These are phyloP conservation scores for Eucalyptus sp. DNA, from an alignment of 345 rosid genomes.

Conservation along the genomic window DNA sequence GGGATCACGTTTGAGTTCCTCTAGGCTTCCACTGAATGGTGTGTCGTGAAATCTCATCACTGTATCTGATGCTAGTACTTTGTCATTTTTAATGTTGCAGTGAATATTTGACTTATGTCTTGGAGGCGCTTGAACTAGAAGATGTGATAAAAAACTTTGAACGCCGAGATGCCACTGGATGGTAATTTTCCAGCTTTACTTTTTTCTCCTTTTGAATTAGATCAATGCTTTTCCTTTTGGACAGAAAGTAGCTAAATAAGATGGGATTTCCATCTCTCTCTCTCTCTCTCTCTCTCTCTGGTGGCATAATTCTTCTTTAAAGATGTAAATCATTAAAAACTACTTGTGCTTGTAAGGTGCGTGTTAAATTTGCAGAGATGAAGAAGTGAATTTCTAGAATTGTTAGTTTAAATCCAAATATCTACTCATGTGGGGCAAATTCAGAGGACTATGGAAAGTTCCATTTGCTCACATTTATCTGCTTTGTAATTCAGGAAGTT, in stretches of 20 bases:
- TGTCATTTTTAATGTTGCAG: slow-evolving; percentile 19
- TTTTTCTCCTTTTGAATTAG: background rate
- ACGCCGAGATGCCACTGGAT: slow-evolving; percentile 76
- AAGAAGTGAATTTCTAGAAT: background rate
- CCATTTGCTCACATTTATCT: background rate
- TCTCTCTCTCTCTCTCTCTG: background rate
- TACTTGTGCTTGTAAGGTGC: background rate
- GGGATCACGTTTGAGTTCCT: background rate
- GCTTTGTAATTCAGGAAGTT: slow-evolving; percentile 50
- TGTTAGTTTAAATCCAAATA: background rate
- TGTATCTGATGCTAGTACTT: background rate
- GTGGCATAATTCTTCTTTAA: background rate
- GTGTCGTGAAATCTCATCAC: background rate
- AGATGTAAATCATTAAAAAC: background rate
- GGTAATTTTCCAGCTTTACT: slow-evolving; percentile 35
- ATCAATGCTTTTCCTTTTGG: background rate
- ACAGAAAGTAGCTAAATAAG: background rate
- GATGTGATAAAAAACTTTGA: slow-evolving; percentile 88
- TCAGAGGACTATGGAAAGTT: background rate
- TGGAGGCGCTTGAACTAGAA: slow-evolving; percentile 87
- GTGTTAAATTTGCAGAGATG: background rate
- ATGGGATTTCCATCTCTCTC: background rate
- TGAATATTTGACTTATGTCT: slow-evolving; percentile 74
- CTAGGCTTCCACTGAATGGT: background rate
- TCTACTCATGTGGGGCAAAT: background rate